phyloP scores from a whole-genome alignment of 2,329 filamentous ascomycete species.

The Cercospora zeae-maydis region DNA sequence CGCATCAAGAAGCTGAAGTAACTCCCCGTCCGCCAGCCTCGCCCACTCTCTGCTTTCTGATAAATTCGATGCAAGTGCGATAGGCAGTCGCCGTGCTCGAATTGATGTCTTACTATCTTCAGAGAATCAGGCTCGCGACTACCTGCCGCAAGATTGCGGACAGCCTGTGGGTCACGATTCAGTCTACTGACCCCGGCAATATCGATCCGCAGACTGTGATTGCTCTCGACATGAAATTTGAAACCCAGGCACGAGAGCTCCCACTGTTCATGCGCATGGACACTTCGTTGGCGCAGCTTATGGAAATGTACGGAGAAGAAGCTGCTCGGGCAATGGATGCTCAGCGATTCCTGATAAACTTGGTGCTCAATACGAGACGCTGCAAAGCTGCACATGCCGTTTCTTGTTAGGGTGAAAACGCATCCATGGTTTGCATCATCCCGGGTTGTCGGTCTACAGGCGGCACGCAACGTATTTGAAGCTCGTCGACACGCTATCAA shows the following conservation, averaged over 20 bases:
- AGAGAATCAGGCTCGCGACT: conserved; percentile 42
- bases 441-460: conserved; percentile 22
- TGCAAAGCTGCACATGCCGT: conserved; percentile 33
- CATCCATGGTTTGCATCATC: conserved; percentile 23
- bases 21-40: background rate
- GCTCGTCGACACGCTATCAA: conserved; percentile 13
- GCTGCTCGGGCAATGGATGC: conserved; percentile 8
- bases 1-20: conserved; percentile 18
- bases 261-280: conserved; percentile 20
- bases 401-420: conserved; percentile 25
- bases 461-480: conserved; percentile 23
- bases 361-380: conserved; percentile 25
- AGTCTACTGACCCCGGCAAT: conserved; percentile 16
- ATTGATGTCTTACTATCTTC: conserved; percentile 46
- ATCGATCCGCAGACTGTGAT: conserved; percentile 22
- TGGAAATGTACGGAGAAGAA: conserved; percentile 10
- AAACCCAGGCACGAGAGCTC: conserved; percentile 19
- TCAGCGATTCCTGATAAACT: conserved; percentile 22
- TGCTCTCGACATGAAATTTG: conserved; percentile 24
- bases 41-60: background rate
- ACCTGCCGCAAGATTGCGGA: conserved; percentile 44
- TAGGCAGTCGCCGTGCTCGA: conserved; percentile 25
- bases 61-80: conserved; percentile 16
- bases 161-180: conserved; percentile 26
- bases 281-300: conserved; percentile 12